Percentiles rank a stretch among this genome's conserved stretches.
Evolutionary conservation across 108 stramenopile genomes (phyloP).

Genomic region (Pseudonitzschia multistriata): DNA sequence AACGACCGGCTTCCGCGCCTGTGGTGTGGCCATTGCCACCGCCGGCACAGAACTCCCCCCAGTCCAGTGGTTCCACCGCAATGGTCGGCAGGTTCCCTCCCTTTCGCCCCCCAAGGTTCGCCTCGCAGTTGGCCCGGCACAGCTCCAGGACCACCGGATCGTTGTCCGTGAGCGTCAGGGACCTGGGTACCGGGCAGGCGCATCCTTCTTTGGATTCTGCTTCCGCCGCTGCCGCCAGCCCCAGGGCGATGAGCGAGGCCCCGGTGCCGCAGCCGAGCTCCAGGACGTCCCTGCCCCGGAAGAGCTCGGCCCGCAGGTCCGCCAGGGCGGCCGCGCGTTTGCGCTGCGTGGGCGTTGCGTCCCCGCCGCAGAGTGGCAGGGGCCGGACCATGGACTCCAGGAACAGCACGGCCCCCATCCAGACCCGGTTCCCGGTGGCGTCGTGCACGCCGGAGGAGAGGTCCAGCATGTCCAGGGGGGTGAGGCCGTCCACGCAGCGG

Average conservation of each 20-base stretch:
- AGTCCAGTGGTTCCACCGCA: conserved; percentile 30
- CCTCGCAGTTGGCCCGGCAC: conserved; percentile 51
- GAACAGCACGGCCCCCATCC: conserved; percentile 65
- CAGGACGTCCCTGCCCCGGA: conserved; percentile 20
- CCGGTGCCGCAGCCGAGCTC: conserved; percentile 75
- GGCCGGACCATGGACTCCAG: conserved; percentile 21
- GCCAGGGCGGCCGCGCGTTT: conserved; percentile 10
- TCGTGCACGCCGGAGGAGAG: conserved; percentile 48
- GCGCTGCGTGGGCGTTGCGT: not conserved
- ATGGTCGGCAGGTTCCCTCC: not conserved
- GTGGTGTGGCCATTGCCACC: not conserved
- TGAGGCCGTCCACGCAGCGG: conserved; percentile 23
- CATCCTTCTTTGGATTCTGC: not conserved
- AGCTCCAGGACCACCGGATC: conserved; percentile 43
- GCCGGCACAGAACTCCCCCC: conserved; percentile 30
- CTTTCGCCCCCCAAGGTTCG: conserved; percentile 18
- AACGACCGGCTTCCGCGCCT: too few relatives aligned
- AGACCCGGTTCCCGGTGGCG: conserved; percentile 65
- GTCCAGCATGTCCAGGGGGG: conserved; percentile 75
- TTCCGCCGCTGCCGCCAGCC: not conserved
- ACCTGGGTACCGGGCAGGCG: not conserved
- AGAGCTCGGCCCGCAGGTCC: conserved; percentile 8
- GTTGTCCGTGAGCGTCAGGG: conserved; percentile 46
- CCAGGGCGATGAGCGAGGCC: conserved; percentile 46
- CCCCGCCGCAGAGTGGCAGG: not conserved